Conservation (phyloP, 2,329 filamentous ascomycete genomes). For the Grosmannia huntii region DNA sequence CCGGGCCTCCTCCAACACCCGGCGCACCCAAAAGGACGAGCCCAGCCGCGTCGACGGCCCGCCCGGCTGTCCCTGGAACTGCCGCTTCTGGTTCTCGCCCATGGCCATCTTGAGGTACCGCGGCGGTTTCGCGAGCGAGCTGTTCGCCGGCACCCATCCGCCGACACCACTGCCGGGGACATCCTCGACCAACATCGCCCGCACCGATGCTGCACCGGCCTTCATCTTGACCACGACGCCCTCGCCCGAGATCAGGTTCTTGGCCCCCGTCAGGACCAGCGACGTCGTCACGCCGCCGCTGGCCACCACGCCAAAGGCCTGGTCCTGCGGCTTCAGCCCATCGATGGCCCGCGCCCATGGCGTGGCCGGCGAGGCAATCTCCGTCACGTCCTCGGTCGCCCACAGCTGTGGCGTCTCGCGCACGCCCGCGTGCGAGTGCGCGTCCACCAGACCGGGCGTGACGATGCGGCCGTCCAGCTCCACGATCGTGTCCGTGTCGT, state of each 20-base stretch:
- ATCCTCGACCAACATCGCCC: conserved; percentile 28
- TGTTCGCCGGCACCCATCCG: conserved; percentile 16
- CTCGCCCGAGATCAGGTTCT: conserved; percentile 33
- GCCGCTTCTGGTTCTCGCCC: conserved; percentile 29
- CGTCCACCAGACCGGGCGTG: conserved; percentile 31
- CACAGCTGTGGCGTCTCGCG: conserved; percentile 20
- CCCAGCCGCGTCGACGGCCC: conserved; percentile 20
- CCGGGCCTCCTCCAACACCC: conserved; percentile 24
- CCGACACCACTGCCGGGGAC: background rate
- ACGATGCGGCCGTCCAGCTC: conserved; percentile 24
- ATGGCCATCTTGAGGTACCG: conserved; percentile 33
- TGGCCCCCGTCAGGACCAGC: conserved; percentile 30
- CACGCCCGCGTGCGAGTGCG: conserved; percentile 30
- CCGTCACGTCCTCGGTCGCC: conserved; percentile 24
- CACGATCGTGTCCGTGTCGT: background rate
- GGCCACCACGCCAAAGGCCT: conserved; percentile 23
- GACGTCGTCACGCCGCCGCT: conserved; percentile 32
- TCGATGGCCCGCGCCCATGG: conserved; percentile 26
- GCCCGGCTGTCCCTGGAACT: conserved; percentile 20
- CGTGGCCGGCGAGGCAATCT: conserved; percentile 24
- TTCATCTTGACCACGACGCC: conserved; percentile 28
- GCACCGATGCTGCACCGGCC: conserved; percentile 24
- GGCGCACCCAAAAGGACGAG: conserved; percentile 24
- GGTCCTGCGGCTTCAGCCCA: conserved; percentile 28
- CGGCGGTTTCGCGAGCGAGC: conserved; percentile 14